A percentile compares a stretch with the other conserved stretches of the same genome.
Evolutionary conservation across 2,329 filamentous ascomycete genomes (phyloP).

Genomic region (Penicillium sp.): DNA sequence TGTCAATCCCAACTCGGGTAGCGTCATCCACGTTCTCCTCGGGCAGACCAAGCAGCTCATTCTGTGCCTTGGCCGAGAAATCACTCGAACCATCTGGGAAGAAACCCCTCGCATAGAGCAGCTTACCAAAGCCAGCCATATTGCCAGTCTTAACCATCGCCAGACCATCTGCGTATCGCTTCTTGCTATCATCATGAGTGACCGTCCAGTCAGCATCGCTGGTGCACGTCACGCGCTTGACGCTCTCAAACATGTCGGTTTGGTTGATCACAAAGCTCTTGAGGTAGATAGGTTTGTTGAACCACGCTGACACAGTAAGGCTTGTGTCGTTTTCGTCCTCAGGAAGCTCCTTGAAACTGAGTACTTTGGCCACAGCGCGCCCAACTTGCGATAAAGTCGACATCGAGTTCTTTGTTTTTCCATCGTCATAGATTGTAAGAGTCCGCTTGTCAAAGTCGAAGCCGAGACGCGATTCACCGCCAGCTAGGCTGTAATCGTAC

Average conservation of each 20-base stretch:
- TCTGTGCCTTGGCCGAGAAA: conserved; percentile 51
- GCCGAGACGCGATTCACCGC: conserved; percentile 43
- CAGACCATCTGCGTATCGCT: conserved; percentile 54
- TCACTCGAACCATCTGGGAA: conserved; percentile 42
- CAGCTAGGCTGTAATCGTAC: conserved; percentile 56
- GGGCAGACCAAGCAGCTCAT: conserved; percentile 59
- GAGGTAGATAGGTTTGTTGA: conserved; percentile 55
- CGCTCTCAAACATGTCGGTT: conserved; percentile 65
- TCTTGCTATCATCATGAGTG: conserved; percentile 46
- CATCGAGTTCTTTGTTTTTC: conserved; percentile 45
- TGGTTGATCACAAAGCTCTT: conserved; percentile 63
- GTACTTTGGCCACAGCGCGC: conserved; percentile 54
- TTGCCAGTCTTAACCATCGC: conserved; percentile 49
- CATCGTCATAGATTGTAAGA: conserved; percentile 58
- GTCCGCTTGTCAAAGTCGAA: conserved; percentile 51
- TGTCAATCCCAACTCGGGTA: conserved; percentile 53
- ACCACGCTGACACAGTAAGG: conserved; percentile 46
- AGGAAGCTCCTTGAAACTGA: conserved; percentile 50
- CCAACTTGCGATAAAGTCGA: conserved; percentile 62
- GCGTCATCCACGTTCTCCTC: conserved; percentile 61
- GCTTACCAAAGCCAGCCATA: conserved; percentile 47
- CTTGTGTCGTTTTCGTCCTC: conserved; percentile 39
- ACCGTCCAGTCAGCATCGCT: conserved; percentile 64
- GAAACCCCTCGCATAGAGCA: conserved; percentile 62
- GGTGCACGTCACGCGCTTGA: conserved; percentile 60